These are phyloP conservation scores for Ogataea saltuana DNA, from an alignment of 805 yeast species.

Conservation along the genomic window DNA sequence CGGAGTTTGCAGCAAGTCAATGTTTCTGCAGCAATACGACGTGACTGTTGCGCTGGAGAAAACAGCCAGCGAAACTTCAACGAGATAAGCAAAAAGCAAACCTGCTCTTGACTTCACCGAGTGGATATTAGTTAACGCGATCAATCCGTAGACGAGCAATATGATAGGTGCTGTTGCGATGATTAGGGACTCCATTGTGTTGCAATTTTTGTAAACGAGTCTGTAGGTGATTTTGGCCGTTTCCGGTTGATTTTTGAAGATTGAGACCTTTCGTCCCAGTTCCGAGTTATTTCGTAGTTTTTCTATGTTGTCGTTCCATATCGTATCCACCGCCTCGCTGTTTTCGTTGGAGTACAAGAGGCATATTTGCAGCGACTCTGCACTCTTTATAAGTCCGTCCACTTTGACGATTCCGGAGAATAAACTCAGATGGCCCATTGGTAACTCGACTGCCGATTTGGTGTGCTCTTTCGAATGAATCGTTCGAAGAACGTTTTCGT, in stretches of 20 bases:
- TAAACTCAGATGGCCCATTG: conserved; percentile 31
- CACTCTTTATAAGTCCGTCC: conserved; percentile 45
- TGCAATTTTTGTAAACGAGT: conserved; percentile 12
- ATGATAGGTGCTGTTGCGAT: conserved; percentile 24
- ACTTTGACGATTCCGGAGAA: conserved; percentile 42
- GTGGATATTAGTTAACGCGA: conserved; percentile 43
- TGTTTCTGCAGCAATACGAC: conserved; percentile 36
- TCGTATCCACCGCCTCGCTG: conserved; percentile 21
- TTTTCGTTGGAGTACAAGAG: conserved; percentile 30
- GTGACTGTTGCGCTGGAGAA: conserved; percentile 46
- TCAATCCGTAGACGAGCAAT: conserved; percentile 25
- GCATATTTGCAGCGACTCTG: conserved; percentile 40
- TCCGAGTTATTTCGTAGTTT: conserved; percentile 15
- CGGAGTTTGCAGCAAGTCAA: conserved; percentile 41
- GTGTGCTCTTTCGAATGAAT: conserved; percentile 34
- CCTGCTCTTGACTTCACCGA: conserved; percentile 49
- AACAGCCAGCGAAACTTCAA: conserved; percentile 41
- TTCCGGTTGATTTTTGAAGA: conserved; percentile 6
- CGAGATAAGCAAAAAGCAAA: conserved; percentile 43
- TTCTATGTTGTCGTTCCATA: conserved; percentile 37
- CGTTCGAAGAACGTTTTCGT: conserved; percentile 40
- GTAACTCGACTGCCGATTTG: conserved; percentile 27
- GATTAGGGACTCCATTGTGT: conserved; percentile 24
- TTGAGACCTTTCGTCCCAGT: not conserved
- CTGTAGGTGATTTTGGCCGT: conserved; percentile 20